A percentile compares a stretch with the other conserved stretches of the same genome.
Evolutionary conservation across 495 filamentous ascomycete genomes (phyloP).

Genomic region (Aspergillus heteromorphus): DNA sequence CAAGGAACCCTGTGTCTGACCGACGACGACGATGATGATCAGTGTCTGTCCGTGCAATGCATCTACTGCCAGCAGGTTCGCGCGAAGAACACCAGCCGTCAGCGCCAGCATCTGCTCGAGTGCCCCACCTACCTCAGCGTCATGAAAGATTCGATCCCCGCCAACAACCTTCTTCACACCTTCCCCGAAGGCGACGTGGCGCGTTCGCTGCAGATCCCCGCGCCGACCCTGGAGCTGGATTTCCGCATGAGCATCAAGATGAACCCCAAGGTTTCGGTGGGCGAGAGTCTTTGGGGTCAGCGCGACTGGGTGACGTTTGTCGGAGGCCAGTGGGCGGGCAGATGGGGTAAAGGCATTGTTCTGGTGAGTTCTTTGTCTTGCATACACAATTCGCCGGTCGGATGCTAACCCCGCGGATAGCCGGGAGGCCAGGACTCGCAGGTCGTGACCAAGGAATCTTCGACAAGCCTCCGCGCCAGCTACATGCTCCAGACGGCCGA

Average conservation of each 20-base stretch:
- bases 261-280: conserved; percentile 51
- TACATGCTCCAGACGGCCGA: conserved; percentile 55
- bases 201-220: conserved; percentile 48
- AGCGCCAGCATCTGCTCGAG: conserved; percentile 51
- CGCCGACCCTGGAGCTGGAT: conserved; percentile 53
- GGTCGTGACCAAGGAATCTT: conserved; percentile 49
- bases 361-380: conserved; percentile 38
- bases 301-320: conserved; percentile 55
- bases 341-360: conserved; percentile 55
- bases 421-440: conserved; percentile 58
- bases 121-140: conserved; percentile 52
- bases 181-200: conserved; percentile 51
- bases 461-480: conserved; percentile 47
- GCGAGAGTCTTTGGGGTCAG: conserved; percentile 49
- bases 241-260: conserved; percentile 59
- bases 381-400: neutral
- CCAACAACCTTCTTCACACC: conserved; percentile 52
- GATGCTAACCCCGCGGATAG: conserved; percentile 23
- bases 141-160: conserved; percentile 55
- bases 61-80: conserved; percentile 55
- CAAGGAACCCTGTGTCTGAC: conserved; percentile 6
- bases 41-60: conserved; percentile 55
- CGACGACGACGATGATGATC: neutral
- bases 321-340: conserved; percentile 55
- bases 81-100: conserved; percentile 53